Percentiles rank a stretch among this genome's conserved stretches.
phyloP scores from a whole-genome alignment of 2,329 filamentous ascomycete genomes.

The Dryadomyces quercus-mongolicae region DNA sequence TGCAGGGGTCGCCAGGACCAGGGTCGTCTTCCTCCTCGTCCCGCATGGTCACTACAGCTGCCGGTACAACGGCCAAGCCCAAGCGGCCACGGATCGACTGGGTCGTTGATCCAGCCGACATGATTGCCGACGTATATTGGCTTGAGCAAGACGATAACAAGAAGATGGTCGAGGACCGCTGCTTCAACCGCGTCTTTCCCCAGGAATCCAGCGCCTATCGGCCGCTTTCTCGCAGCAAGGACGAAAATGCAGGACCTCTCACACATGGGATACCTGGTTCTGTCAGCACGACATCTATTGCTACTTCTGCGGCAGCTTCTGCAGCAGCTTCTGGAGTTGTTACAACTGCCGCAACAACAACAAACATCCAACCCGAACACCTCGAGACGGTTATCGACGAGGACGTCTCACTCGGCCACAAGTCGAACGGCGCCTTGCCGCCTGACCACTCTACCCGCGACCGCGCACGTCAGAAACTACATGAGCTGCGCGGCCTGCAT shows the following conservation, averaged over 20 bases:
- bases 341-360: too few relatives aligned
- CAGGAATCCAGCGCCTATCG: slow-evolving; percentile 18
- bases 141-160: slow-evolving; percentile 74
- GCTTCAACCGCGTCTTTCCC: slow-evolving; percentile 62
- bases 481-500: slow-evolving; percentile 41
- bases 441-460: slow-evolving; percentile 41
- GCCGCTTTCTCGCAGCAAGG: slow-evolving; percentile 17
- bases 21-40: slow-evolving; percentile 22
- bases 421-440: slow-evolving; percentile 6
- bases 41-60: slow-evolving; percentile 20
- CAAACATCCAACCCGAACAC: too few relatives aligned
- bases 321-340: too few relatives aligned
- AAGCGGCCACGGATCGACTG: slow-evolving; percentile 73
- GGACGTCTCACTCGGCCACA: too few relatives aligned
- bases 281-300: too few relatives aligned
- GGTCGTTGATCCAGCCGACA: slow-evolving; percentile 70
- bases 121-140: slow-evolving; percentile 87
- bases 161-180: slow-evolving; percentile 64
- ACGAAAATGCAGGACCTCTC: slow-evolving; percentile 5
- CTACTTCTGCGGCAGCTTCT: too few relatives aligned
- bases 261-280: background rate
- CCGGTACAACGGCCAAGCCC: slow-evolving; percentile 36
- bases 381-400: too few relatives aligned
- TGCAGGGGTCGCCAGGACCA: slow-evolving; percentile 31
- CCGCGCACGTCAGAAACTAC: slow-evolving; percentile 47